Base-by-base conservation (phyloP, 164 flowering plant species). In the Liquidambar formosana region DNA sequence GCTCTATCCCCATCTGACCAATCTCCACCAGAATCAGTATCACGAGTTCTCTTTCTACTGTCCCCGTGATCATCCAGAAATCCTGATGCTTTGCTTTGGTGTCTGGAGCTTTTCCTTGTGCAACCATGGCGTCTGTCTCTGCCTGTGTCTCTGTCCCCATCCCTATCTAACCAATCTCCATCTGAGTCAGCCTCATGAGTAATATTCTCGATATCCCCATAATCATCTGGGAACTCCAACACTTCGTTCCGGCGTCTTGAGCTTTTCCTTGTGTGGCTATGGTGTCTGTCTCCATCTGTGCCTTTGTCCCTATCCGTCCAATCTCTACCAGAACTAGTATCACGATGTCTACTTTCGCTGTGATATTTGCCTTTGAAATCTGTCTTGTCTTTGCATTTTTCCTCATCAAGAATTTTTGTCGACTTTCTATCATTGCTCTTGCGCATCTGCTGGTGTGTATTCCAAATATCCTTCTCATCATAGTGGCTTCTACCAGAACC, bases 401-500 rank as follows among this genome's bases (percentile, higher is more conserved):
- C 48, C 60, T 61, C 75, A 48, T 71, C 68, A 27, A 1, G 67
- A 57, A 22, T 21, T 64, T 71, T 73, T 18, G 14, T 60, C 48
- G 48, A 64, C 63, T 64, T 75, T 73, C 63, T 71, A 63, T 63
- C 69, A 10, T 65, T 63, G 56, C 66, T 57, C 6, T 44, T 65
- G 64, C n/a, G 73, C 47, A 43, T 67, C 12, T 27, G 65, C 62
- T 69, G 23, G 19, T 38, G 54, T 28, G 63, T 53, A 26, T 57
- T 63, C 6, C 23, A 63, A 58, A 8, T 3, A 48, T 75, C 71
- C 61, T 51, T 45, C 61, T 70, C 71, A 33, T 77, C 60, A 44
- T 63, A 46, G 61, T 49, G 52, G n/a, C 72, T 75, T 69, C 78
- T 76, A 53, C 62, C 44, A 48, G 73, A 76, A 64, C 63, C 64